Conservation (phyloP, 129 eudicot species). For the Mikania micrantha region DNA sequence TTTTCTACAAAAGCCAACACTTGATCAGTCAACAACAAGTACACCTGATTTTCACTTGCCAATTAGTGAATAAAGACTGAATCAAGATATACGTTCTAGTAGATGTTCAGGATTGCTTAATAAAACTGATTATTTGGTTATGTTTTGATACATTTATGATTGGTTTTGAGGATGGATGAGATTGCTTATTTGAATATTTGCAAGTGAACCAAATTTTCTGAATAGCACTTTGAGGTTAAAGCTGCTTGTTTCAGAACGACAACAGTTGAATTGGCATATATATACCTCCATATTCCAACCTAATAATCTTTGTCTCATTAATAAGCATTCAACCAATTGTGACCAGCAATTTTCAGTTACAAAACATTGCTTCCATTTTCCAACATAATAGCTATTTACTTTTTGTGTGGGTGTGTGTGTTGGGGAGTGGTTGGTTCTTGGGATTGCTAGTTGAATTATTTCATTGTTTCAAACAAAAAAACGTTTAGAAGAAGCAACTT, state of each 20-base stretch:
- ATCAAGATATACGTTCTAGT: neutral
- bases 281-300: slow-evolving; percentile 4
- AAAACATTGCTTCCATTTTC: slow-evolving; percentile 12
- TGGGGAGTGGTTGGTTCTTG: neutral
- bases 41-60: neutral
- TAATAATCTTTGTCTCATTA: neutral
- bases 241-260: neutral
- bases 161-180: neutral
- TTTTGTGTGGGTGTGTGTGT: too few relatives aligned
- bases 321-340: neutral
- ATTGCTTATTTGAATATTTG: neutral
- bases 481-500: too few relatives aligned
- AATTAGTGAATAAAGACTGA: neutral
- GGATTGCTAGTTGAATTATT: neutral
- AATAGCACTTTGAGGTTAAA: neutral
- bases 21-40: neutral
- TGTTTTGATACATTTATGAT: neutral
- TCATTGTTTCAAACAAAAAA: neutral
- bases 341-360: neutral
- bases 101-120: neutral
- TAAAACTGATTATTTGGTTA: neutral
- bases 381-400: neutral
- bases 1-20: slow-evolving; percentile 32
- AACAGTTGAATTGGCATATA: slow-evolving; percentile 7
- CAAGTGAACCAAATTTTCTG: neutral